phyloP scores from a whole-genome alignment of 257 asterid genomes.

The Solanum arcanum region DNA sequence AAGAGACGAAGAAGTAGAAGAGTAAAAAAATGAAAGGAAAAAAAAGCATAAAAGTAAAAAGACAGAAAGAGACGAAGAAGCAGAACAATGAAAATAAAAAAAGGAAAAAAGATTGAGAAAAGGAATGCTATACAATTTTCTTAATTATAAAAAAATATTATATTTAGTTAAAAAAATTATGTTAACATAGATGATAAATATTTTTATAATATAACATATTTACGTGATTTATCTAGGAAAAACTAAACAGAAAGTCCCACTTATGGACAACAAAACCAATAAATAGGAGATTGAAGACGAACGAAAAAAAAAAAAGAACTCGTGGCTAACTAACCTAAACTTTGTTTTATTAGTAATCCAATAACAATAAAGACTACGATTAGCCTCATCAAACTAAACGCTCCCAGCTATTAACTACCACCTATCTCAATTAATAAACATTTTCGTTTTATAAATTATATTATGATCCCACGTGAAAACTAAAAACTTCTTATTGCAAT shows the following conservation, averaged over 20 bases:
- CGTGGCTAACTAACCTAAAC: not conserved
- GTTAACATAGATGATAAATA: accelerated
- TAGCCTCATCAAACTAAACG: not conserved
- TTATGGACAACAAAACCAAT: not conserved
- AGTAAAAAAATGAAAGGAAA: too few species aligned
- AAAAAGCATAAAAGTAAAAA: too few species aligned
- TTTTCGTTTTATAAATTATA: not conserved
- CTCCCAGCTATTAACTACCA: not conserved
- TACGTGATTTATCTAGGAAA: too few species aligned
- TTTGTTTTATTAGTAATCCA: not conserved
- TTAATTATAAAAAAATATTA: too few species aligned
- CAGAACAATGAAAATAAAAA: too few species aligned
- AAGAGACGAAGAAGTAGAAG: too few species aligned
- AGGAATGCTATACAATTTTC: accelerated
- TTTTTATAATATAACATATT: too few species aligned
- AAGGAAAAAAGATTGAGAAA: too few species aligned
- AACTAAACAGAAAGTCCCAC: not conserved
- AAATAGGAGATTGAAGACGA: not conserved
- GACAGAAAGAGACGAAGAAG: too few species aligned
- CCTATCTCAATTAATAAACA: not conserved
- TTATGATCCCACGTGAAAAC: not conserved
- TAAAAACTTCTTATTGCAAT: not conserved
- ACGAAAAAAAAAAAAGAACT: not conserved
- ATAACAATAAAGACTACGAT: not conserved
- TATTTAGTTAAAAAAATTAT: too few species aligned